These are phyloP conservation scores for Fabrea salina DNA, from an alignment of 169 alveolate species.

Conservation along the genomic window DNA sequence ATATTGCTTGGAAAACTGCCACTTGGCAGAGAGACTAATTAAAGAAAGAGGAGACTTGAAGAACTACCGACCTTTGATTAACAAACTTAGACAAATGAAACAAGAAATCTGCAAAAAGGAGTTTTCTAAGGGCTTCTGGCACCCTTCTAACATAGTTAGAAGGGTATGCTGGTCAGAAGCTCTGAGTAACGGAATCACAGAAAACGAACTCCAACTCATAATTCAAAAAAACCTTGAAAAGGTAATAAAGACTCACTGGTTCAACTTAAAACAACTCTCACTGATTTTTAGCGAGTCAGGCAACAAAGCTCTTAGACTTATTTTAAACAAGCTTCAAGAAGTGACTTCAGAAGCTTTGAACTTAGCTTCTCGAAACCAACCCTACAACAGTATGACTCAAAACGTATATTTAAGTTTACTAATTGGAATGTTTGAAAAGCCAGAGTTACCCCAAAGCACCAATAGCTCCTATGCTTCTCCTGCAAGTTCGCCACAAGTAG, in stretches of 20 bases:
- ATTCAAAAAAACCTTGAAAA: background rate
- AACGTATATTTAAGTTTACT: background rate
- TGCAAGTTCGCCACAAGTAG: background rate
- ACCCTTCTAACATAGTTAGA: background rate
- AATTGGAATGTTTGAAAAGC: slow-evolving; percentile 6
- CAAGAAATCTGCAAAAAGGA: background rate
- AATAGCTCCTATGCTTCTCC: background rate
- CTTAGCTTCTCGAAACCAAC: background rate
- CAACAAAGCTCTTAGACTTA: background rate
- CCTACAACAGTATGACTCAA: background rate
- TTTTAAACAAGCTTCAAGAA: background rate
- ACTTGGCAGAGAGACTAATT: slow-evolving; percentile 1
- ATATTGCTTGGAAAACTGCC: background rate
- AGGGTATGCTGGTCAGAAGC: slow-evolving; percentile 3
- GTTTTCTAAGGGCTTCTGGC: background rate
- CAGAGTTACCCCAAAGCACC: background rate
- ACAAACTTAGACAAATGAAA: slow-evolving; percentile 1
- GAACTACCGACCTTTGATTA: background rate
- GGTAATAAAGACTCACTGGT: background rate
- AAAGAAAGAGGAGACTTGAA: background rate
- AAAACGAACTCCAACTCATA: background rate
- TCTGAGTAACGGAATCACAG: background rate
- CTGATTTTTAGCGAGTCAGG: background rate
- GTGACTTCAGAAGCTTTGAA: background rate
- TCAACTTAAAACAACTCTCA: background rate